Evolutionary conservation across 495 filamentous ascomycete genomes (phyloP).

Genomic region (Pseudoneurospora amorphoporcata): DNA sequence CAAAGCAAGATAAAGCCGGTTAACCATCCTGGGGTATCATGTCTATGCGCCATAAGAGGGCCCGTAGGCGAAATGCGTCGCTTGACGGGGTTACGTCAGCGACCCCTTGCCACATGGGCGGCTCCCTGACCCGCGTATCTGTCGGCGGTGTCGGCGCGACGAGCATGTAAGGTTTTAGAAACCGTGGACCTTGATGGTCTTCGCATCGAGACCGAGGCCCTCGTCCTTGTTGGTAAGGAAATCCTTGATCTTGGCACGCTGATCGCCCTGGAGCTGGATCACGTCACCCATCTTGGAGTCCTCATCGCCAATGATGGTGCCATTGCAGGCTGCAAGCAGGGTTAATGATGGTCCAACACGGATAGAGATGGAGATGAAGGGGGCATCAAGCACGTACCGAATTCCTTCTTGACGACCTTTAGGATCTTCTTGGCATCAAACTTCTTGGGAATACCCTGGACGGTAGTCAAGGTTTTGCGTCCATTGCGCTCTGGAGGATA

Average conservation of each 20-base stretch:
- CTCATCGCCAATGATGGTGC: conserved; percentile 92
- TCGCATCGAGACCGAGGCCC: conserved; percentile 80
- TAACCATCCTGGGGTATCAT: conserved; percentile 22
- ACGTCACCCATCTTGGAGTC: conserved; percentile 90
- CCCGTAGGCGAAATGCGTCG: neutral
- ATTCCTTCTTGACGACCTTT: conserved; percentile 99
- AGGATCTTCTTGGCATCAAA: conserved; percentile 99
- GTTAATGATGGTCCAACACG: conserved; percentile 5
- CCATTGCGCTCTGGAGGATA: conserved; percentile 84
- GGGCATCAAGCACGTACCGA: conserved; percentile 52
- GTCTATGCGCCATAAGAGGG: conserved; percentile 13
- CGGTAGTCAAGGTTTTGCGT: conserved; percentile 99
- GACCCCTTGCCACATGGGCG: conserved; percentile 5
- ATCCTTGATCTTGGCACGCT: conserved; percentile 96
- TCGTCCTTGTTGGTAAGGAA: conserved; percentile 93
- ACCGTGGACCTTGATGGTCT: conserved; percentile 95
- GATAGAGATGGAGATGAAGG: neutral
- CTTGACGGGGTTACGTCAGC: neutral
- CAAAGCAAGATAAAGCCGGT: conserved; percentile 8
- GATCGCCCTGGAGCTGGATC: conserved; percentile 98
- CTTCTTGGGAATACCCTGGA: conserved; percentile 95
- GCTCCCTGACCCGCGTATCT: conserved; percentile 4
- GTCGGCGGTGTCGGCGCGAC: conserved; percentile 16
- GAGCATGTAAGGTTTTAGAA: conserved; percentile 48
- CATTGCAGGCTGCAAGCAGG: conserved; percentile 79